phyloP scores from a whole-genome alignment of 73 alveolate genomes.

The Breviolum minutum region DNA sequence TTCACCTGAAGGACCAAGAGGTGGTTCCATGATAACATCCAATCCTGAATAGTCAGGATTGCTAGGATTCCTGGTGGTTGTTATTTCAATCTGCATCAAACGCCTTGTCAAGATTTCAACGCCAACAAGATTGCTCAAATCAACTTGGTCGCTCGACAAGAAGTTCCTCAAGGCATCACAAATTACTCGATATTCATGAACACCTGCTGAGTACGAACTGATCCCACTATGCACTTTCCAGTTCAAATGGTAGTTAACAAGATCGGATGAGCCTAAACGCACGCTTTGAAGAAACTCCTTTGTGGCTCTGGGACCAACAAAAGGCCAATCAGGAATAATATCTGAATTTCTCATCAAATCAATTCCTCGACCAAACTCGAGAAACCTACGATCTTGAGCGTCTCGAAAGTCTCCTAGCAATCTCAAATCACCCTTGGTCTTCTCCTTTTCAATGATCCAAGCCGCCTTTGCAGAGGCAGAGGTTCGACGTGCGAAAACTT shows the following conservation, averaged over 20 bases:
- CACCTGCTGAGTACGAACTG: background rate
- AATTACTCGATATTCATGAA: background rate
- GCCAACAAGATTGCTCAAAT: background rate
- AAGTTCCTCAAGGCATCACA: background rate
- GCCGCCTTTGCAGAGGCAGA: too few relatives aligned
- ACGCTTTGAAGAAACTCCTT: conserved; percentile 1
- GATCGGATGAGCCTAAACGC: background rate
- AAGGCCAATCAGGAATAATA: background rate
- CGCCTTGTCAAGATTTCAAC: background rate
- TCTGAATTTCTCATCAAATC: background rate
- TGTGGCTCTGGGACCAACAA: background rate
- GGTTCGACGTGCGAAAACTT: too few relatives aligned
- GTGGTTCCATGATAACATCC: conserved; percentile 38
- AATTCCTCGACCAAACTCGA: too few relatives aligned
- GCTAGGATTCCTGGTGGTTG: background rate
- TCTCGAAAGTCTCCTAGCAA: too few relatives aligned
- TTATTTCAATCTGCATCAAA: conserved; percentile 25
- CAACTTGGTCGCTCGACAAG: background rate
- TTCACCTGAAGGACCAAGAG: background rate
- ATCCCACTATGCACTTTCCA: conserved; percentile 1
- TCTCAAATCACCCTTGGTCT: too few relatives aligned
- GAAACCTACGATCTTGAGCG: too few relatives aligned
- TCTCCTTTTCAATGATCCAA: too few relatives aligned
- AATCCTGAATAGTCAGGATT: background rate
- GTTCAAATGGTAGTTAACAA: background rate